phyloP scores from a whole-genome alignment of 345 rosid genomes.

The Lumnitzera racemosa region DNA sequence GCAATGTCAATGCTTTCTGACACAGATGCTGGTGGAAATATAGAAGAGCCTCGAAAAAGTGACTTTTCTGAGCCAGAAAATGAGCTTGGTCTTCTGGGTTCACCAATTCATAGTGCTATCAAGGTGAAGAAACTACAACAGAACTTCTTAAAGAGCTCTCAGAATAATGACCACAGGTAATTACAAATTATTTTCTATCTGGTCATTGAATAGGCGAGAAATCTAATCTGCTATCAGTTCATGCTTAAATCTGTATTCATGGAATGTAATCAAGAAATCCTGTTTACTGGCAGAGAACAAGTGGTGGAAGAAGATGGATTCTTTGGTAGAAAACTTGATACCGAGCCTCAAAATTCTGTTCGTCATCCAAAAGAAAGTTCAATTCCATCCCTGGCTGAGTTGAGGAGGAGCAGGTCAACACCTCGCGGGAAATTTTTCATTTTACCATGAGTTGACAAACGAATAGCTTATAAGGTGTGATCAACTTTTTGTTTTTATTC shows the following conservation, averaged over 20 bases:
- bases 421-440: conserved; percentile 55
- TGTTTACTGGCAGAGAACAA: conserved; percentile 32
- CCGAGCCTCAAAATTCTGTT: conserved; percentile 27
- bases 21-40: conserved; percentile 34
- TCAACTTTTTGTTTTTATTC: neutral
- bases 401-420: conserved; percentile 67
- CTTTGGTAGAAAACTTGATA: conserved; percentile 31
- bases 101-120: conserved; percentile 25
- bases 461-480: neutral
- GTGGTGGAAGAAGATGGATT: conserved; percentile 36
- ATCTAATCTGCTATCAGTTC: neutral
- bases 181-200: neutral
- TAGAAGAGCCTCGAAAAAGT: conserved; percentile 50
- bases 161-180: conserved; percentile 57
- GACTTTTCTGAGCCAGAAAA: conserved; percentile 73
- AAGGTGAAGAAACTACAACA: conserved; percentile 48
- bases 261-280: no score
- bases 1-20: conserved; percentile 40
- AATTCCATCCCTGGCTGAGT: conserved; percentile 37
- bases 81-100: conserved; percentile 33
- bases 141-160: conserved; percentile 42
- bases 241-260: no score
- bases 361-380: conserved; percentile 40
- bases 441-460: conserved; percentile 25
- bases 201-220: neutral